A percentile compares a stretch with the other conserved stretches of the same genome.
phyloP scores from a whole-genome alignment of 495 filamentous ascomycete species.

The Penicillium paxilli region DNA sequence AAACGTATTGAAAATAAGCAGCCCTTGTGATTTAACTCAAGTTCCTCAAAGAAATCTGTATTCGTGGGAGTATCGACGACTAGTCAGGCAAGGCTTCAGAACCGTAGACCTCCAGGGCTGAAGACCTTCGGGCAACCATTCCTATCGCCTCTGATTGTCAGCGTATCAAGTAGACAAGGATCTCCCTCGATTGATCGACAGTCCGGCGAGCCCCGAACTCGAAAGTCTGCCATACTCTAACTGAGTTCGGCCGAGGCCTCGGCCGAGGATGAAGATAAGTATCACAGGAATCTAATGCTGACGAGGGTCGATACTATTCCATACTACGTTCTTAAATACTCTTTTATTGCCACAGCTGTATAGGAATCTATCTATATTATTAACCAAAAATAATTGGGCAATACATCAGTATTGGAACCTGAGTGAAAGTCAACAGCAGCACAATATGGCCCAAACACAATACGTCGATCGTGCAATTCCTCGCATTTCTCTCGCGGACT shows the following conservation, averaged over 20 bases:
- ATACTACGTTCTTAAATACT: not conserved
- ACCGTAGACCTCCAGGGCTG: too few species aligned
- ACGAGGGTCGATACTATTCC: not conserved
- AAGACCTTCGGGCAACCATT: too few species aligned
- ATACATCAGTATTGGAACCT: not conserved
- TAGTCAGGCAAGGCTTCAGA: too few species aligned
- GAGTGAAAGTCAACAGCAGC: not conserved
- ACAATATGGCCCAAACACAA: slow-evolving; percentile 30
- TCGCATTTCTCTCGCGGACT: slow-evolving; percentile 58
- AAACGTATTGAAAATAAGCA: too few species aligned
- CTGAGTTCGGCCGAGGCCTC: slow-evolving; percentile 11
- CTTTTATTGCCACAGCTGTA: too few species aligned
- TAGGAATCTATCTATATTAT: not conserved
- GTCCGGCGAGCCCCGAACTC: not conserved
- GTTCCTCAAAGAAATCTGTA: too few species aligned
- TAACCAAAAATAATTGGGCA: not conserved
- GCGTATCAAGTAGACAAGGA: too few species aligned
- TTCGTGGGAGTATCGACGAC: too few species aligned
- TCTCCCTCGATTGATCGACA: not conserved
- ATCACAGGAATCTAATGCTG: not conserved
- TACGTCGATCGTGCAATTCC: slow-evolving; percentile 53
- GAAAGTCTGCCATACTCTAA: not conserved
- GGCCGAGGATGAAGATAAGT: slow-evolving; percentile 10
- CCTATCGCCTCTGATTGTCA: too few species aligned
- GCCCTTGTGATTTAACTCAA: too few species aligned